Conservation (phyloP, 345 rosid species). For the Salix dunnii region DNA sequence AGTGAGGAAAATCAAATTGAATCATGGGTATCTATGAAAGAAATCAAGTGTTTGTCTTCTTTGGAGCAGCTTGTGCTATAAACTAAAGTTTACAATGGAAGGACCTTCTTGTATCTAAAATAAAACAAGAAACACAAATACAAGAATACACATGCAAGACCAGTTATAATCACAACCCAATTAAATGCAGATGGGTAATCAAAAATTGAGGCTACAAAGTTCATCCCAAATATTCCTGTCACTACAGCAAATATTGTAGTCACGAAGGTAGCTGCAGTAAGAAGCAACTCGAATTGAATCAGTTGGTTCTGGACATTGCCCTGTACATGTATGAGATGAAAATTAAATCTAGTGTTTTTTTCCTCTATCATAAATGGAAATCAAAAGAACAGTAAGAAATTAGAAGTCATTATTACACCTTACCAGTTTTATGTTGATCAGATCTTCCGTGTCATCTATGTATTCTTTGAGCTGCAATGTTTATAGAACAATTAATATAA, state of each 20-base stretch:
- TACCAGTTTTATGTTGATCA: slow-evolving; percentile 93
- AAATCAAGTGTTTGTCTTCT: background rate
- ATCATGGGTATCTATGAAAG: slow-evolving; percentile 1
- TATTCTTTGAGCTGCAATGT: slow-evolving; percentile 84
- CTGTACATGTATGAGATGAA: slow-evolving; percentile 33
- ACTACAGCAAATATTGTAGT: slow-evolving; percentile 82
- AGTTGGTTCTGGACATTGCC: slow-evolving; percentile 91
- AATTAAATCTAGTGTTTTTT: background rate
- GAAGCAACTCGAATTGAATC: slow-evolving; percentile 91
- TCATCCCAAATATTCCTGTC: slow-evolving; percentile 87
- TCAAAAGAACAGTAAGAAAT: background rate
- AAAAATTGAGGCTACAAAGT: slow-evolving; percentile 61
- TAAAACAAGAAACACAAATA: slow-evolving; percentile 64
- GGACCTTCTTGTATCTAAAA: slow-evolving; percentile 78
- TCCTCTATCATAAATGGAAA: background rate
- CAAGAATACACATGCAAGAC: slow-evolving; percentile 47
- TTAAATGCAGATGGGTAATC: slow-evolving; percentile 56
- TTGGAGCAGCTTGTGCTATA: background rate
- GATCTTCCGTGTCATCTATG: slow-evolving; percentile 94
- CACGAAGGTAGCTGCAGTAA: slow-evolving; percentile 89
- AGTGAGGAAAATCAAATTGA: background rate
- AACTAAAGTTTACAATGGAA: slow-evolving; percentile 49
- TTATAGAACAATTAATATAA: slow-evolving; percentile 9
- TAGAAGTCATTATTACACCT: background rate
- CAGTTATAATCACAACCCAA: slow-evolving; percentile 72